Base-by-base conservation (phyloP, 2,329 filamentous ascomycete species). In the Decorospora gaudefroyi region DNA sequence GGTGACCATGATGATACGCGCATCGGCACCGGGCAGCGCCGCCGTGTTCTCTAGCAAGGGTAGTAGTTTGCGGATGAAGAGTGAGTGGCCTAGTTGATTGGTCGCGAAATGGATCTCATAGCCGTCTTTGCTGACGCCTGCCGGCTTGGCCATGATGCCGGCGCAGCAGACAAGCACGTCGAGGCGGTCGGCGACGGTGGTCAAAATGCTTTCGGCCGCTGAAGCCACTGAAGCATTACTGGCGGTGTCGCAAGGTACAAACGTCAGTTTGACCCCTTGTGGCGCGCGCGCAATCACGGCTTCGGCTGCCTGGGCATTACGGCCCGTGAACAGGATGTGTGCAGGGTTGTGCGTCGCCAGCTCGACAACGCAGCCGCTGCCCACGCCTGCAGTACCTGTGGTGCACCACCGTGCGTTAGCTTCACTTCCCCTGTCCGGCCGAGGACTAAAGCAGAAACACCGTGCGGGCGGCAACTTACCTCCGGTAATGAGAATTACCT, bases 31-130 rank as follows among this genome's bases (percentile, higher is more conserved):
- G 0, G 62, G 59, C 13, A 62, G 12, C 42, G 68, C 49, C 7
- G 73, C 72, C 0, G 76, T 77, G 15, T 65, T 48, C 7, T 70
- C 62, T 30, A 79, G 55, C 0, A 59, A 62, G 1, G 74, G 74
- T 1, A 77, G 55, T 1, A 79, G 67, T 1, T 76, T 63, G 28
- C 72, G 74, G 5, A 70, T 76, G 10, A 79, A 53, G 0, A 78
- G 65, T 2, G 74, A 73, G 46, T 77, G 77, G 11, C 75, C 77
- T 42, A 79, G 61, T 62, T 78, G 73, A 50, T 79, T 78, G 5
- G 73, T 77, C 16, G 74, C 77, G 45, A 78, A 74, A 40, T 78
- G 75, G 15, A 74, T 66, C 53, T 79, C 76, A 52, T 76, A 77
- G 21, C 74, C 75, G 26, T 78, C 74, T 15, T 68, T 61, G 1